Evolutionary conservation across 352 stramenopile genomes (phyloP), one percentile per base, ranked within the genome.

Genomic region (Globisporangium carolinianum): DNA sequence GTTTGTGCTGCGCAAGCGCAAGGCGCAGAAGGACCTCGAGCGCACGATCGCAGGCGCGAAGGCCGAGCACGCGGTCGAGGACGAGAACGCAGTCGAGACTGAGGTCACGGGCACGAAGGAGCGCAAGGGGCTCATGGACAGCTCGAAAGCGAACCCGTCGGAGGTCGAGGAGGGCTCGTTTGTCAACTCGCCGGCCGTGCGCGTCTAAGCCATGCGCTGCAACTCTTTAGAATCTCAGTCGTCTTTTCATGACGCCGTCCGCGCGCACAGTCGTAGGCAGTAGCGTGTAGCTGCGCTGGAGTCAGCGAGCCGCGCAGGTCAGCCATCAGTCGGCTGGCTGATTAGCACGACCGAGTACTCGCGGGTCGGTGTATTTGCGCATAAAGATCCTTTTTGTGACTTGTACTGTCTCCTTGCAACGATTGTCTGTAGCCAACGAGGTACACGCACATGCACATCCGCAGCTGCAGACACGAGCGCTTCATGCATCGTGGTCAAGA

Each of bases 41-140:
- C 82, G 82, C 47, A 90, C 79, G 52, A 92, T 92, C 47, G 82
- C 82, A 6, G 82, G 82, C 55, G 82, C 82, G 50, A 92, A 92
- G 76, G 82, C 80, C 5, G 82, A 92, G 58, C 75, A 87, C 61
- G 79, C 75, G 32, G 75, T 83, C 6, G 76, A 84, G 51, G 83
- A 92, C 41, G 79, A 89, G 42, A 73, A 90, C 57, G 65, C 69
- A 15, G 50, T 82, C 32, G 53, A 74, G 61, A 63, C 62, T 1
- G 76, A 83, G n/a, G 76, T 79, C 39, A 83, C 72, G 46, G 58
- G 69, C 46, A 87, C 73, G 3, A 82, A 86, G 55, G 81, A 89
- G 62, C 73, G 76, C 57, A 88, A 88, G 63, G 73, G 73, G 36
- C 51, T 87, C 12, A 86, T 87, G 75, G 73, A 86, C 65, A 88